phyloP scores from a whole-genome alignment of 2,329 filamentous ascomycete species.

The Trichoderma aggressivum region DNA sequence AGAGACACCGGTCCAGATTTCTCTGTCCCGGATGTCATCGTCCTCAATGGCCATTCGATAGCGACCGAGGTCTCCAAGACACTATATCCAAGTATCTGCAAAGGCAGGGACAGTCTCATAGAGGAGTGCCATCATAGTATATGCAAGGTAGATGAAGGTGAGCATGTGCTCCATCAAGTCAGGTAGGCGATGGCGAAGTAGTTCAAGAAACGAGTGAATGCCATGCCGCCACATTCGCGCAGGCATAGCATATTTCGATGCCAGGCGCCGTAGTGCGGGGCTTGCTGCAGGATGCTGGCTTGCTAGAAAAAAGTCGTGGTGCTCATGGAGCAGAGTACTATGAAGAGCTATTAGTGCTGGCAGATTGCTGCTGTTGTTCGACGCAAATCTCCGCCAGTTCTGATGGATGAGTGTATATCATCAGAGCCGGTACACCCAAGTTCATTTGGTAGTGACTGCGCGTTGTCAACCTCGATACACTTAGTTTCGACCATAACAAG shows the following conservation, averaged over 20 bases:
- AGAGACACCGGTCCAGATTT: conserved; percentile 77
- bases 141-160: conserved; percentile 80
- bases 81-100: conserved; percentile 88
- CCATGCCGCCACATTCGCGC: conserved; percentile 90
- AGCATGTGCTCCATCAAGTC: conserved; percentile 82
- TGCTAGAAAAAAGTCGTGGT: conserved; percentile 80
- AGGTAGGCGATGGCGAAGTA: conserved; percentile 70
- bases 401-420: not conserved
- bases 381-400: conserved; percentile 27
- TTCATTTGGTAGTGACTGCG: conserved; percentile 47
- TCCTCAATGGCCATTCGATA: conserved; percentile 71
- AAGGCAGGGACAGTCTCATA: conserved; percentile 81
- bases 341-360: conserved; percentile 51
- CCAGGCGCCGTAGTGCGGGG: conserved; percentile 61
- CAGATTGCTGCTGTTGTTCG: not conserved
- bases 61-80: conserved; percentile 78
- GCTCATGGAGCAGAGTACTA: conserved; percentile 72
- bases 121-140: conserved; percentile 80
- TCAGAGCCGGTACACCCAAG: not conserved
- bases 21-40: conserved; percentile 67
- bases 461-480: conserved; percentile 76
- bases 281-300: conserved; percentile 78
- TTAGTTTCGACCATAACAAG: conserved; percentile 82
- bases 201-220: conserved; percentile 77
- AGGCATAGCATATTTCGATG: conserved; percentile 83